A percentile compares a stretch with the other conserved stretches of the same genome.
These are phyloP conservation scores for Lathyrus aphaca DNA, from an alignment of 306 rosid species.

Conservation along the genomic window DNA sequence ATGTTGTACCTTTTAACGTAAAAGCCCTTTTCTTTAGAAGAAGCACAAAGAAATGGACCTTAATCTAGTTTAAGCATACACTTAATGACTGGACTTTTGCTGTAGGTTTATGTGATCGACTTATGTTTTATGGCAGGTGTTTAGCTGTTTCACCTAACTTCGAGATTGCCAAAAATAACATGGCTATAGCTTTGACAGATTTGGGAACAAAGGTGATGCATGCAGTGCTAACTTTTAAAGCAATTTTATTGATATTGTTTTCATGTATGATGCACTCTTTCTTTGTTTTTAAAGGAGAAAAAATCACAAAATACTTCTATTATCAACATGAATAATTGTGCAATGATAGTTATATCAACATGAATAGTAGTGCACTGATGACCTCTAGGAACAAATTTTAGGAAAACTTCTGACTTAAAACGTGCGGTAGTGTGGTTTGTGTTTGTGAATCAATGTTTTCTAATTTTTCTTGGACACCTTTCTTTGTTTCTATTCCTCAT, in stretches of 20 bases:
- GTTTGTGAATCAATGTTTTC: slow-evolving; percentile 15
- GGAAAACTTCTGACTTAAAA: slow-evolving; percentile 20
- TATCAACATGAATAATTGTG: slow-evolving; percentile 12
- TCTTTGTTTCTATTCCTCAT: not conserved
- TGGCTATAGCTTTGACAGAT: slow-evolving; percentile 99
- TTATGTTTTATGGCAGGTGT: slow-evolving; percentile 68
- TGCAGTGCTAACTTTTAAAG: not conserved
- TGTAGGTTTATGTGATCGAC: slow-evolving; percentile 25
- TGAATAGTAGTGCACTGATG: not conserved
- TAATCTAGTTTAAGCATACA: not conserved
- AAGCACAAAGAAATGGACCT: slow-evolving; percentile 3
- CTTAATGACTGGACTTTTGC: not conserved
- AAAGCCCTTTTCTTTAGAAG: not conserved
- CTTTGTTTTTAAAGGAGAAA: not conserved
- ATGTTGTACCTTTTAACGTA: no score
- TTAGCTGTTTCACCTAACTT: slow-evolving; percentile 97
- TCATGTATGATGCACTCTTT: slow-evolving; percentile 21
- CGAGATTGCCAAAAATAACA: slow-evolving; percentile 98
- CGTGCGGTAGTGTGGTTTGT: not conserved
- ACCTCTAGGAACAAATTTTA: not conserved
- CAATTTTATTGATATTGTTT: not conserved
- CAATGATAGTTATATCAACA: slow-evolving; percentile 18
- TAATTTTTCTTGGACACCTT: slow-evolving; percentile 10
- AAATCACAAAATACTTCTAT: not conserved
- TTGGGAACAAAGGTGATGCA: slow-evolving; percentile 90